Evolutionary conservation across 805 yeast genomes (phyloP).

Genomic region (Metschnikowia gruessii): DNA sequence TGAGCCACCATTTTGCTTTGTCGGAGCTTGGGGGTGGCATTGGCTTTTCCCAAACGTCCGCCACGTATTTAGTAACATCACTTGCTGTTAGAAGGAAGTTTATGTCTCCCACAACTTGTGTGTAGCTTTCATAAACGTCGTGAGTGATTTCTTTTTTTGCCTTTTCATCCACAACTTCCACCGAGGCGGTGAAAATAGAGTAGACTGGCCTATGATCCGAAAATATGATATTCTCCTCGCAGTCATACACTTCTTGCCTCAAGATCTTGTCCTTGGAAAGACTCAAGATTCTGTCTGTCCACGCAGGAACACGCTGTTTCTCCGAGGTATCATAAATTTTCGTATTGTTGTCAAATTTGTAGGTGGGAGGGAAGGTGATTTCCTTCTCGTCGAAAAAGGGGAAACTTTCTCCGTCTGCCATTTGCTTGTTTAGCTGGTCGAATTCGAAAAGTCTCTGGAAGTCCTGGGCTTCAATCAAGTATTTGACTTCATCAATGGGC

Average conservation of each 20-base stretch:
- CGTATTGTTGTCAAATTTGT: slow-evolving; percentile 89
- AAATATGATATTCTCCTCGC: slow-evolving; percentile 54
- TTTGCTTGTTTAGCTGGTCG: slow-evolving; percentile 80
- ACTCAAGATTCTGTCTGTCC: slow-evolving; percentile 90
- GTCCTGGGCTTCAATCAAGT: slow-evolving; percentile 44
- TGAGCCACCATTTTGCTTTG: slow-evolving; percentile 86
- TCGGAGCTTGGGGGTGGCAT: slow-evolving; percentile 92
- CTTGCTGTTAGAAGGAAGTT: slow-evolving; percentile 34
- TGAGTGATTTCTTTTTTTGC: slow-evolving; percentile 53
- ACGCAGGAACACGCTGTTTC: slow-evolving; percentile 90
- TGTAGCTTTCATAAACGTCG: slow-evolving; percentile 55
- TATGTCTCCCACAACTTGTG: slow-evolving; percentile 45
- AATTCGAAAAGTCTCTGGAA: slow-evolving; percentile 53
- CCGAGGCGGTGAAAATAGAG: slow-evolving; percentile 62
- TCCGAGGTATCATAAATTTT: slow-evolving; percentile 82
- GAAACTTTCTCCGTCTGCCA: slow-evolving; percentile 69
- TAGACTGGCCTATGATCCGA: slow-evolving; percentile 93
- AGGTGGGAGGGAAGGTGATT: slow-evolving; percentile 84
- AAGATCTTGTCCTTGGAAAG: slow-evolving; percentile 53
- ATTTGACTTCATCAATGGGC: slow-evolving; percentile 67
- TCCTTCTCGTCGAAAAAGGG: slow-evolving; percentile 80
- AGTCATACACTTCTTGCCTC: slow-evolving; percentile 57
- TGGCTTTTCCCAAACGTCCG: slow-evolving; percentile 34
- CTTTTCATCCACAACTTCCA: slow-evolving; percentile 63
- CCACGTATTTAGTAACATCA: slow-evolving; percentile 25